Evolutionary conservation across 208 protist species (phyloP).

Genomic region (Crithidia sp.): DNA sequence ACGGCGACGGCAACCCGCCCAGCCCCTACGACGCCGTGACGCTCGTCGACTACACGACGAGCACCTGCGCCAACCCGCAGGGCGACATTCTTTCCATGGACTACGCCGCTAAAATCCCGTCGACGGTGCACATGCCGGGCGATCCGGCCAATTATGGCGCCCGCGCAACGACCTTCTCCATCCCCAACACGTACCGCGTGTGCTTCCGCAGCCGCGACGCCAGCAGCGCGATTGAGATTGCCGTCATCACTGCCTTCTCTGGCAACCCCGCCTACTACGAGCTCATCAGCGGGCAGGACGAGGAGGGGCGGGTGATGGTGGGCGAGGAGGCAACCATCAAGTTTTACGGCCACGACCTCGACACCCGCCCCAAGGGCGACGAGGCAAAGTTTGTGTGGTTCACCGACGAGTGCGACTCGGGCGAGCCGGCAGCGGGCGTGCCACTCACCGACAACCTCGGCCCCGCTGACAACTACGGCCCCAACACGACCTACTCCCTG

Average conservation of each 20-base stretch:
- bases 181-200: constrained; percentile 51
- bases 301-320: constrained; percentile 45
- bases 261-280: constrained; percentile 79
- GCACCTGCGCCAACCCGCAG: constrained; percentile 22
- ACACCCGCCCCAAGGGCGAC: constrained; percentile 70
- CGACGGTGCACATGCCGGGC: constrained; percentile 15
- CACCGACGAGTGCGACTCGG: constrained; percentile 49
- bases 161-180: constrained; percentile 41
- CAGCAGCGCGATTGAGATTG: constrained; percentile 34
- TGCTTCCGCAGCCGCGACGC: constrained; percentile 42
- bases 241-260: constrained; percentile 60
- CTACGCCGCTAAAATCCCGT: constrained; percentile 29
- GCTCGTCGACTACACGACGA: constrained; percentile 31
- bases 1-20: constrained; percentile 21
- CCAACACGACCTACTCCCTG: constrained; percentile 61
- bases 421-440: constrained; percentile 66
- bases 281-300: constrained; percentile 42
- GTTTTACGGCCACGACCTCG: constrained; percentile 78
- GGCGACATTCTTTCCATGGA: constrained; percentile 33
- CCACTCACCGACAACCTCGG: constrained; percentile 51
- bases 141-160: constrained; percentile 27
- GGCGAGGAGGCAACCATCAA: constrained; percentile 52
- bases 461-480: constrained; percentile 71
- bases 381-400: constrained; percentile 76
- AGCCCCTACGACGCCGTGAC: constrained; percentile 27